These are phyloP conservation scores for Apophysomyces ossiformis DNA, from an alignment of 371 early-diverging fungal genomes.

Conservation along the genomic window DNA sequence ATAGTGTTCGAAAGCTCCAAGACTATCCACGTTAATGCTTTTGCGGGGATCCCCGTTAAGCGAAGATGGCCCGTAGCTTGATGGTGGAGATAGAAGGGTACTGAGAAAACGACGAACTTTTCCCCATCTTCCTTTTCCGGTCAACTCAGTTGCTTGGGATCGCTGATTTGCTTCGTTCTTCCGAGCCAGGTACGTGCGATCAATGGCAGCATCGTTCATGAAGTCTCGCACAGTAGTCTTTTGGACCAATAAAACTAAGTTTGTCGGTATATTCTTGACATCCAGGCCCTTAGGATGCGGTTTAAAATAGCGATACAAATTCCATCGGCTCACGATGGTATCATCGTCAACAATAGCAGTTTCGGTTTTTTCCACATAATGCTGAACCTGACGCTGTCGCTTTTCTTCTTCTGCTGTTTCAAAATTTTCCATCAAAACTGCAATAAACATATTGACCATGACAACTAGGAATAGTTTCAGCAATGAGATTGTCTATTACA, in stretches of 20 bases:
- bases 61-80: background rate
- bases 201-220: conserved; percentile 37
- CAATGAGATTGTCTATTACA: background rate
- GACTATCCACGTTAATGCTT: conserved; percentile 23
- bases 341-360: conserved; percentile 30
- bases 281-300: conserved; percentile 54
- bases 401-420: conserved; percentile 67
- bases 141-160: too few relatives aligned
- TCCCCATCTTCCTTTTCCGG: background rate
- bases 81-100: background rate
- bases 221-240: conserved; percentile 59
- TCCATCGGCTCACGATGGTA: conserved; percentile 55
- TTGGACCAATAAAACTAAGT: conserved; percentile 46
- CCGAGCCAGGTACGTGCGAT: background rate
- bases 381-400: conserved; percentile 56
- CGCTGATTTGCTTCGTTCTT: background rate
- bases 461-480: conserved; percentile 38
- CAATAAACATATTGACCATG: conserved; percentile 68
- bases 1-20: conserved; percentile 27
- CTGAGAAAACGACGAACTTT: conserved; percentile 5
- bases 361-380: conserved; percentile 50
- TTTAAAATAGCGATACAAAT: conserved; percentile 57
- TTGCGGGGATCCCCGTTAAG: conserved; percentile 9
- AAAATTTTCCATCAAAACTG: conserved; percentile 71
- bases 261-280: conserved; percentile 44